Base-by-base conservation (phyloP, 257 asterid species). In the Phtheirospermum japonicum region DNA sequence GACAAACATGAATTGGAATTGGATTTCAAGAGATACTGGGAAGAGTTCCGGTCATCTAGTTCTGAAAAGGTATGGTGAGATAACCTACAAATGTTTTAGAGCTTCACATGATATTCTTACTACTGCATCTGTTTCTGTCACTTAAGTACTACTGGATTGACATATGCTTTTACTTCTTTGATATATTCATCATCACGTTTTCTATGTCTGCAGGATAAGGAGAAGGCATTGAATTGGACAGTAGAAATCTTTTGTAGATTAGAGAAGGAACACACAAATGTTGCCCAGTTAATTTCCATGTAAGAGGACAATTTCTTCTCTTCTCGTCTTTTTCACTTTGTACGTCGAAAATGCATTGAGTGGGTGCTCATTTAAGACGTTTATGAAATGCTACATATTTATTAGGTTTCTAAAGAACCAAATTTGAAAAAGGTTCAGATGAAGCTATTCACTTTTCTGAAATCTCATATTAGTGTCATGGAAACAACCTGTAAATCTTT, bases 21-120 rank as follows among this genome's bases (percentile, higher is more conserved):
- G 94, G 96, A 89, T 70, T 93, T 93, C 69, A 93, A 81, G 83
- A 85, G 99, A 78, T 82, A 83, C 45, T 93, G 99, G 99, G 96
- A 93, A 73, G 96, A 85, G 73, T 93, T 93, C 75, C 89, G 97
- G 52, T 82, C 95, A 64, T 82, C 92, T 56, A 85, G 68, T 83
- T 81, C 88, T 65, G 89, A 82, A 66, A 79, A 80, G 89, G 89
- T 79, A 73, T 3, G 17, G 20, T 53, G n/a, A 37, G 45, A 40
- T 59, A 53, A 13, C 64, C 63, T 60, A 12, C 61, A 62, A 18
- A 10, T 53, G 67, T 53, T 43, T 46, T 52, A 45, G 28, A 48
- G 14, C 30, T 68, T 28, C 48, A 57, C 49, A 9, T 56, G 20
- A 62, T 50, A 16, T 18, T 42, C 57, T 52, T 30, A 43, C 10